A percentile compares a stretch with the other conserved stretches of the same genome.
phyloP scores from a whole-genome alignment of 2,329 filamentous ascomycete genomes.

The Fusarium nematophilum region DNA sequence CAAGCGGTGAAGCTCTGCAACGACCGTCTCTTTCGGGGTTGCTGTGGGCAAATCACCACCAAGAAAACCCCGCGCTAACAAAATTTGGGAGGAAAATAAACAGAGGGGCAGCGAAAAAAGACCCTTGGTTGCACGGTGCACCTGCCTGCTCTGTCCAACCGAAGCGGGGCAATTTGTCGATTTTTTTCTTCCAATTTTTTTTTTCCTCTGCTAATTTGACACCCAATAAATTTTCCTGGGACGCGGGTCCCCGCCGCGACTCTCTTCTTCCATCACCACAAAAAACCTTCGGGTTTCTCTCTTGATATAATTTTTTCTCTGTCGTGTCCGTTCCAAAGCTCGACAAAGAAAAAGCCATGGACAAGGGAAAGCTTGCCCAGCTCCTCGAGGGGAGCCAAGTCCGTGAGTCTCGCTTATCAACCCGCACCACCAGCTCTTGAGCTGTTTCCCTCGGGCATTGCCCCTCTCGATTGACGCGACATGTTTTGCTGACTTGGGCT shows the following conservation, averaged over 20 bases:
- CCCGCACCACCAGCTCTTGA: constrained; percentile 1
- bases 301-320: constrained; percentile 28
- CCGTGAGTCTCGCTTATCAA: constrained; percentile 68
- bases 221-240: constrained; percentile 33
- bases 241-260: constrained; percentile 34
- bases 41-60: too few species aligned
- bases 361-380: constrained; percentile 80
- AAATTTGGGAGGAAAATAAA: constrained; percentile 20
- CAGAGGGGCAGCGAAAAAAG: constrained; percentile 32
- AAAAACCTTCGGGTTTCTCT: constrained; percentile 34
- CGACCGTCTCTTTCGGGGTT: too few species aligned
- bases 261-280: constrained; percentile 27
- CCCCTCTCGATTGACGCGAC: constrained; percentile 4
- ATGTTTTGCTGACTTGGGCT: constrained; percentile 21
- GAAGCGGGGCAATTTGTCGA: constrained; percentile 37
- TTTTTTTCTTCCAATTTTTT: constrained; percentile 26
- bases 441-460: not conserved
- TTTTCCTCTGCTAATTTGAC: constrained; percentile 7
- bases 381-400: constrained; percentile 89
- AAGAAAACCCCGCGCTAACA: constrained; percentile 35
- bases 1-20: too few species aligned
- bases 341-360: constrained; percentile 50
- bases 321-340: constrained; percentile 35
- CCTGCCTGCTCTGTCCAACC: constrained; percentile 1
- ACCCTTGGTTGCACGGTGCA: constrained; percentile 9